Base-by-base conservation (phyloP, 2,329 filamentous ascomycete species). In the Ophiosphaerella herpotricha region DNA sequence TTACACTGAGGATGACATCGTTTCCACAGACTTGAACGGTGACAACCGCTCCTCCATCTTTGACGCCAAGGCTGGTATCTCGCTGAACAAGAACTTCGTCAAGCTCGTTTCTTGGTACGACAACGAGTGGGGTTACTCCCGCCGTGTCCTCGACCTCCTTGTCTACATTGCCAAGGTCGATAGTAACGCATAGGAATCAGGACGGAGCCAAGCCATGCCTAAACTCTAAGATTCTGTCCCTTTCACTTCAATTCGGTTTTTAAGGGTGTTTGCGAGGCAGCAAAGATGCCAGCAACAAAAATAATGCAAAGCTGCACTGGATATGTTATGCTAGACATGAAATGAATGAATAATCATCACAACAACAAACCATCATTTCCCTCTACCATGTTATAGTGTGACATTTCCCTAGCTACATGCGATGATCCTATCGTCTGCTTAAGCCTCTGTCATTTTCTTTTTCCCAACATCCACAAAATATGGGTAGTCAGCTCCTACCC, bases 41-140 rank as follows among this genome's bases (percentile, higher is more conserved):
- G 89, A 97, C 84, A 84, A 82, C 76, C 80, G 86, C 86, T 97
- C 92, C 65, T 97, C 92, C 82, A 96, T 97, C 85, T 97, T 99
- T 80, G 94, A 99, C 78, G 92, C 91, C 78, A 96, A 96, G 89
- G 94, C 94, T 56, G 94, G 94, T 85, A 97, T 99, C 80, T 89
- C 92, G 64, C 88, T 99, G 71, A 99, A 97, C 87, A 80, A 91
- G 74, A 92, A 97, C 87, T 97, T 97, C 78, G 87, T 96, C 85
- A 99, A 99, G 89, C 85, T 99, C 58, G 89, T 97, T 77, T 87
- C 87, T 72, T 97, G 93, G 94, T 96, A 96, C 82, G 91, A 96
- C 85, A 97, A 97, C 85, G 93, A 97, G 86, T 97, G 92, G 91
- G 94, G 92, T 74, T 97, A 99, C 89, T 95, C 90, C 78, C 92